These are phyloP conservation scores for Claviceps humidiphila DNA, from an alignment of 2,329 filamentous ascomycete genomes.

Conservation along the genomic window DNA sequence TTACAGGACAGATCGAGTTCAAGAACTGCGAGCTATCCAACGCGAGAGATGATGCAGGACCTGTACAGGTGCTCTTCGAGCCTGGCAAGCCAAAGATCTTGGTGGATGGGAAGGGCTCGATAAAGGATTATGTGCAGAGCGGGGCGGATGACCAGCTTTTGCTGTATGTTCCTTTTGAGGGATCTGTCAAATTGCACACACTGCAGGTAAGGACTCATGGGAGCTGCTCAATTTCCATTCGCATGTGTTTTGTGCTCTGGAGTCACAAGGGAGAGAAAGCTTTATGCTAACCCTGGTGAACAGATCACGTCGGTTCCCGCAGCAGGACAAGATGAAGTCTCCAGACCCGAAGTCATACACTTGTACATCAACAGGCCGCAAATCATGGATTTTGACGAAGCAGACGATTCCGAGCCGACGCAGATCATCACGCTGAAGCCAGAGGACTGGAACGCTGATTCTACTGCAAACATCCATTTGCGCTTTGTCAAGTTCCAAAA, in stretches of 20 bases:
- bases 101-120: slow-evolving; percentile 37
- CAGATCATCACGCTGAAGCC: slow-evolving; percentile 65
- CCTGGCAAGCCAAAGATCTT: slow-evolving; percentile 50
- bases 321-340: slow-evolving; percentile 57
- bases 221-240: background rate
- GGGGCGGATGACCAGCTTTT: slow-evolving; percentile 95
- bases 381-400: slow-evolving; percentile 89
- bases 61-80: slow-evolving; percentile 64
- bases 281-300: background rate
- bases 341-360: slow-evolving; percentile 71
- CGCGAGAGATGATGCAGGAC: slow-evolving; percentile 62
- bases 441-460: slow-evolving; percentile 70
- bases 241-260: background rate
- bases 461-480: slow-evolving; percentile 58
- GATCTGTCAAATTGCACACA: slow-evolving; percentile 79
- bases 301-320: slow-evolving; percentile 74
- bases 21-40: slow-evolving; percentile 80
- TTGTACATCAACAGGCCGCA: slow-evolving; percentile 81
- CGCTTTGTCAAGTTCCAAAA: slow-evolving; percentile 98
- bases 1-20: slow-evolving; percentile 70
- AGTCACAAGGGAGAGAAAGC: background rate
- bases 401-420: slow-evolving; percentile 69
- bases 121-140: slow-evolving; percentile 82
- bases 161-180: slow-evolving; percentile 81
- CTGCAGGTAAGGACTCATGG: slow-evolving; percentile 37